Base-by-base conservation (phyloP, 768 basidiomycete species). In the Tremella yokohamensis region DNA sequence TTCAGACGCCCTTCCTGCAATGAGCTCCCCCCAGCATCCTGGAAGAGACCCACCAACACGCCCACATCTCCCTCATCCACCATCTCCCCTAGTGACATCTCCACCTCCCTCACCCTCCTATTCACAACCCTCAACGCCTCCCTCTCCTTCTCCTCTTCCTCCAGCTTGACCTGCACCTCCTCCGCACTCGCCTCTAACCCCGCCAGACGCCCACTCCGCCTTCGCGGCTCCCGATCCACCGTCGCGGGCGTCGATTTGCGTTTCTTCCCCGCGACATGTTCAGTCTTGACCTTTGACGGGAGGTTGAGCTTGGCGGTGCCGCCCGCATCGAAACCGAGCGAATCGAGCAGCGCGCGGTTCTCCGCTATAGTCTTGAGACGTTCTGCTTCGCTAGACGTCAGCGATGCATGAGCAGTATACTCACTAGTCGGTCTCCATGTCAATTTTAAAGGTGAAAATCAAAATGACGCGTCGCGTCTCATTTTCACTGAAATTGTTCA, bases 361-460 rank as follows among this genome's bases (percentile, higher is more conserved):
- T 69, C 67, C 3, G 70, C 70, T 26, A 77, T 77, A 29, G 60
- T 73, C 50, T 69, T 66, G 42, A 69, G 74, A 16, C 75, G 67
- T 61, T 77, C 75, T 37, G 65, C 55, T 58, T 77, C 75, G 62
- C 73, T 74, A 29, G 0, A 22, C 16, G 49, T 42, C 37, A 50
- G 44, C 34, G 15, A 34, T n/a, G 13, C 18, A 25, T 13, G 16
- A 45, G 39, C 12, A 37, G 22, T 16, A 25, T 11, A 63, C 70
- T 48, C 51, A 74, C 73, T 74, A 74, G 49, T 72, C 68, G 54
- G 66, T 74, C 50, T 69, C 67, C 29, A 34, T 34, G 29, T 34
- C 29, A 34, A n/a, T n/a, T n/a, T 34, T 34, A 11, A 34, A 34
- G 29, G 29, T 34, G 29, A 34, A 34, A 34, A 34, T 34, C 29